phyloP scores from a whole-genome alignment of 345 rosid genomes.

The Psidium friedrichsthalianum region DNA sequence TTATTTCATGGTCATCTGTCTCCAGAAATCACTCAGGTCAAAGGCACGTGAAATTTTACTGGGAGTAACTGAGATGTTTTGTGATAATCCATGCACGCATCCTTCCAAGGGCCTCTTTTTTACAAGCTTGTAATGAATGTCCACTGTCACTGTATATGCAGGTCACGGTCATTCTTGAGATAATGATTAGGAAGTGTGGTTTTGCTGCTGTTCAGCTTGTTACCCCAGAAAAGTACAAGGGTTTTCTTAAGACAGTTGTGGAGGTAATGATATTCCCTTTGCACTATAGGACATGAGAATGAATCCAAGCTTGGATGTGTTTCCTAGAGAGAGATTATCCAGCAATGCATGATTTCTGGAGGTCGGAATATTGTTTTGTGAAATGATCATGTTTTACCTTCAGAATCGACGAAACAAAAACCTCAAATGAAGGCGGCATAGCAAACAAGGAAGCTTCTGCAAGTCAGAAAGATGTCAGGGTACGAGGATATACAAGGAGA shows the following conservation, averaged over 20 bases:
- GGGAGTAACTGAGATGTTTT: background rate
- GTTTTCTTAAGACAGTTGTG: slow-evolving; percentile 55
- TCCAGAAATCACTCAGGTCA: slow-evolving; percentile 78
- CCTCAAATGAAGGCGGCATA: slow-evolving; percentile 31
- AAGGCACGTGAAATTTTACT: slow-evolving; percentile 33
- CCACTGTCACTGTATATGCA: slow-evolving; percentile 7
- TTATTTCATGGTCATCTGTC: slow-evolving; percentile 76
- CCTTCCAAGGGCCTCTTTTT: background rate
- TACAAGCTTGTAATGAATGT: background rate
- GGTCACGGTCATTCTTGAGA: slow-evolving; percentile 87
- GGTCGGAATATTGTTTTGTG: background rate
- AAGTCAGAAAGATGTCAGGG: background rate
- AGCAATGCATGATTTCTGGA: background rate
- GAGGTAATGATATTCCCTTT: slow-evolving; percentile 37
- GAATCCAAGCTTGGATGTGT: background rate
- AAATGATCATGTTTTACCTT: background rate
- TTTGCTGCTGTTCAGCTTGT: slow-evolving; percentile 46
- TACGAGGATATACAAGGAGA: slow-evolving; percentile 1
- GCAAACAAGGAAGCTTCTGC: slow-evolving; percentile 1
- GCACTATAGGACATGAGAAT: background rate
- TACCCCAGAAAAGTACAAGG: slow-evolving; percentile 66
- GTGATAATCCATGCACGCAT: background rate
- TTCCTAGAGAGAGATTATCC: background rate
- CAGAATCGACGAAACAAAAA: slow-evolving; percentile 63
- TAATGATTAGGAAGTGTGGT: slow-evolving; percentile 78